Evolutionary conservation across 2,329 filamentous ascomycete species (phyloP).

Genomic region (Paracorniculantispora psalliotae): DNA sequence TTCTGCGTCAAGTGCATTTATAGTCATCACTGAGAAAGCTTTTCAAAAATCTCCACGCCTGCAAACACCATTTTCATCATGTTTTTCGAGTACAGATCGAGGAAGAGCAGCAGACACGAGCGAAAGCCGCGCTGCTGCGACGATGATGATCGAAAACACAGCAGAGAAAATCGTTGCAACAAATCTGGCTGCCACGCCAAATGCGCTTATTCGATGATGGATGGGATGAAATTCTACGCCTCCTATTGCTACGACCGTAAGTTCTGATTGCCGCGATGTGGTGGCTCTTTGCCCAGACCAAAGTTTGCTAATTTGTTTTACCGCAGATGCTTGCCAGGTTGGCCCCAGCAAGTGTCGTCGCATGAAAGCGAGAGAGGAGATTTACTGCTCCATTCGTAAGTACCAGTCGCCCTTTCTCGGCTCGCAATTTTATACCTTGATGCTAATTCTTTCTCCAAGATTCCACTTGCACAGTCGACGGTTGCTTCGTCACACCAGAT

Average conservation of each 20-base stretch:
- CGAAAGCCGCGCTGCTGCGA: background rate
- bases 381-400: background rate
- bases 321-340: constrained; percentile 1
- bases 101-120: background rate
- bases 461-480: background rate
- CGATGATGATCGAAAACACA: background rate
- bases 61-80: background rate
- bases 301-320: background rate
- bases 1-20: background rate
- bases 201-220: background rate
- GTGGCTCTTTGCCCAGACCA: background rate
- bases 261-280: background rate
- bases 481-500: background rate
- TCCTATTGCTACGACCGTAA: background rate
- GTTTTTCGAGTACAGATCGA: background rate
- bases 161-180: background rate
- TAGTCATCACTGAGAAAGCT: too few species aligned
- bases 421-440: too few species aligned
- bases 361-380: background rate
- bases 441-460: background rate
- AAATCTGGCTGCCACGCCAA: background rate
- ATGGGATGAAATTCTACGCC: background rate
- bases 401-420: background rate
- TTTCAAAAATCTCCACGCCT: too few species aligned
- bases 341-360: background rate